Conservation (phyloP, 1,284 basidiomycete genomes). For the Volvariella volvacea region DNA sequence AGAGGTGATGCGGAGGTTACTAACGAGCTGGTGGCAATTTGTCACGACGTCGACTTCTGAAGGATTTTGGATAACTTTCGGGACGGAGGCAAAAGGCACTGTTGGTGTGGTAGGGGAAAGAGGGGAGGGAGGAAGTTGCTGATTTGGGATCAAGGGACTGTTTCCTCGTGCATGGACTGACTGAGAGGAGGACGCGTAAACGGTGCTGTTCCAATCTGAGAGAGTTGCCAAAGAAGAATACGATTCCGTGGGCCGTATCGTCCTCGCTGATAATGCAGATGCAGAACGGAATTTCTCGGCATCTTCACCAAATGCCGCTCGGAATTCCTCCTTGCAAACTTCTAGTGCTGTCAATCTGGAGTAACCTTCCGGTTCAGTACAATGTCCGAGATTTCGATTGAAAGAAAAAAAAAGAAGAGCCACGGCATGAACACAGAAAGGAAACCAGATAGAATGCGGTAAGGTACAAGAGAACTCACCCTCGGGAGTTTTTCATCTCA, state of each 20-base stretch:
- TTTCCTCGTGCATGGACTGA: slow-evolving; percentile 2
- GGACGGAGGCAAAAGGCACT: no score
- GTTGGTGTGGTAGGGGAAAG: no score
- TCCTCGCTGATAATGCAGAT: slow-evolving; percentile 50
- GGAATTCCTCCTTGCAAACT: slow-evolving; percentile 57
- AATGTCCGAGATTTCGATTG: slow-evolving; percentile 6
- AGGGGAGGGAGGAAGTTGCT: no score
- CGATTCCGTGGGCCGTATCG: slow-evolving; percentile 43
- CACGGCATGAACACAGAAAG: no score
- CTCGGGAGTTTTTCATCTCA: slow-evolving; percentile 58
- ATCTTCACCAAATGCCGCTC: slow-evolving; percentile 46
- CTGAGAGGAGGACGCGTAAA: not conserved
- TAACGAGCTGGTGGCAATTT: slow-evolving; percentile 43
- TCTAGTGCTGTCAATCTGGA: slow-evolving; percentile 60
- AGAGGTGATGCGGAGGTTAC: slow-evolving; percentile 40
- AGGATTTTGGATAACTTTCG: slow-evolving; percentile 3
- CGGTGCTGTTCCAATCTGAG: slow-evolving; percentile 22
- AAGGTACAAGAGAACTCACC: no score
- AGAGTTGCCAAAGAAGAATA: slow-evolving; percentile 34
- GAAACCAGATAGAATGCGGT: no score
- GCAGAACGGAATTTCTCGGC: slow-evolving; percentile 37
- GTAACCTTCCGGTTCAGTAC: slow-evolving; percentile 7
- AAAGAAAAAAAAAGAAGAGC: no score
- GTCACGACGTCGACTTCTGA: slow-evolving; percentile 35
- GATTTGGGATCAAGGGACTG: slow-evolving; percentile 6